phyloP scores from a whole-genome alignment of 2,329 filamentous ascomycete species.

The Arthrocladium fulminans region DNA sequence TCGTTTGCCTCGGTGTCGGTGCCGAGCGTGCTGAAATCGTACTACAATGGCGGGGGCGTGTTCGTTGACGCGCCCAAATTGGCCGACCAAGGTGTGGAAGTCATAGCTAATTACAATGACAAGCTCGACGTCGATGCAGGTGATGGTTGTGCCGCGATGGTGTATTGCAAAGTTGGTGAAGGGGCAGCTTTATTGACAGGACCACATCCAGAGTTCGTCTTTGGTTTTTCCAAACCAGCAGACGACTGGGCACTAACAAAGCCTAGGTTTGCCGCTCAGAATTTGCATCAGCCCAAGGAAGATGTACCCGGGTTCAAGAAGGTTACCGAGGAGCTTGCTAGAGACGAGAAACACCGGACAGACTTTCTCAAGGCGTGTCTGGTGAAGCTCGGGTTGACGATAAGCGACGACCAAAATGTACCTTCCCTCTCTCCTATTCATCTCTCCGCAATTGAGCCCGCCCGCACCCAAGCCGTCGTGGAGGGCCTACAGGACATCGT shows the following conservation, averaged over 20 bases:
- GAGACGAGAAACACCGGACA: constrained; percentile 60
- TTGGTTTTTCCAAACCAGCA: constrained; percentile 10
- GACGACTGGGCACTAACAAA: constrained; percentile 23
- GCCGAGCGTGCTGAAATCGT: constrained; percentile 59
- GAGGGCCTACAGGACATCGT: constrained; percentile 55
- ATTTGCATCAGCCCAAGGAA: constrained; percentile 57
- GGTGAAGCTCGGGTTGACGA: constrained; percentile 68
- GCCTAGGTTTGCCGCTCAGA: constrained; percentile 68
- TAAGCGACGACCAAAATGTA: constrained; percentile 60
- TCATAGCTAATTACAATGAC: constrained; percentile 72
- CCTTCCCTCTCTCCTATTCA: constrained; percentile 76
- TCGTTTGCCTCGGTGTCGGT: constrained; percentile 47
- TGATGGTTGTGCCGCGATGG: constrained; percentile 63
- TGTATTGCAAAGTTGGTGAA: constrained; percentile 74
- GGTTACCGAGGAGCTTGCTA: constrained; percentile 57
- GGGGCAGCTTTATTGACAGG: constrained; percentile 74
- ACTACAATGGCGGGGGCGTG: constrained; percentile 91
- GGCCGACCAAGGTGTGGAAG: constrained; percentile 58
- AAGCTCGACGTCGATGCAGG: constrained; percentile 68
- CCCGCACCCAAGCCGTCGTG: constrained; percentile 60
- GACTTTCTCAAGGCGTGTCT: constrained; percentile 74
- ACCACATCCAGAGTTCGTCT: constrained; percentile 77
- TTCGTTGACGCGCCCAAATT: constrained; percentile 70
- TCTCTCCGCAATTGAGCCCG: constrained; percentile 60
- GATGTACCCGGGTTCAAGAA: constrained; percentile 60